These are phyloP conservation scores for Fraxinus floribunda DNA, from an alignment of 305 asterid genomes.

Conservation along the genomic window DNA sequence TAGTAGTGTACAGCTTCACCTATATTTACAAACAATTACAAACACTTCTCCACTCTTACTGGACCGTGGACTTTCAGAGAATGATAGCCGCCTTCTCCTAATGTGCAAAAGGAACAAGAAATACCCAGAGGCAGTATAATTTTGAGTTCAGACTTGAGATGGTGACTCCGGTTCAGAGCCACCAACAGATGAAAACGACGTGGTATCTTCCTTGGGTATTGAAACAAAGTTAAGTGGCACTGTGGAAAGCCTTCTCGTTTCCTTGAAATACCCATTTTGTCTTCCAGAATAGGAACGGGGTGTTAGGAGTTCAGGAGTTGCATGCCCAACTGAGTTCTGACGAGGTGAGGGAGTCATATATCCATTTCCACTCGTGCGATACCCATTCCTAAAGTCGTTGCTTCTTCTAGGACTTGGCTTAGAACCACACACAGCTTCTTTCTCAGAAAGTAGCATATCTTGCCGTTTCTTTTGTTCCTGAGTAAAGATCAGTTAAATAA, in stretches of 20 bases:
- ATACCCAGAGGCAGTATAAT: background rate
- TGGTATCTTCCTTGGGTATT: conserved; percentile 75
- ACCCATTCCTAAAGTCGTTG: conserved; percentile 67
- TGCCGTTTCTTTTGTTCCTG: conserved; percentile 90
- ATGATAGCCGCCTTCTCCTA: background rate
- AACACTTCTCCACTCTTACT: background rate
- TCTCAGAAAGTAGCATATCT: conserved; percentile 75
- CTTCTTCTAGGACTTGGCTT: conserved; percentile 87
- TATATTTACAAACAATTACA: background rate
- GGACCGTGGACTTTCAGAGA: background rate
- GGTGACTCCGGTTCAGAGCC: conserved; percentile 95
- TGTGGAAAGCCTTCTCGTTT: conserved; percentile 76
- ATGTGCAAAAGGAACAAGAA: background rate
- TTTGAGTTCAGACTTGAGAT: conserved; percentile 42
- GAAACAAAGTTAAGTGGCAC: conserved; percentile 72
- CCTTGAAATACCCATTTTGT: conserved; percentile 65
- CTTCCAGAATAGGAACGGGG: conserved; percentile 83
- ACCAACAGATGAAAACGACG: conserved; percentile 77
- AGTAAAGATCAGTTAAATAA: conserved; percentile 9
- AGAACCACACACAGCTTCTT: conserved; percentile 78
- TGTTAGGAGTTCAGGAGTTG: conserved; percentile 62
- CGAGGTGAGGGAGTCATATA: conserved; percentile 87
- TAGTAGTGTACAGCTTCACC: background rate
- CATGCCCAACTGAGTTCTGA: conserved; percentile 64
- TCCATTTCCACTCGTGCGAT: conserved; percentile 59